Conservation (phyloP, 2,329 filamentous ascomycete genomes). For the Acrodontium crateriforme region DNA sequence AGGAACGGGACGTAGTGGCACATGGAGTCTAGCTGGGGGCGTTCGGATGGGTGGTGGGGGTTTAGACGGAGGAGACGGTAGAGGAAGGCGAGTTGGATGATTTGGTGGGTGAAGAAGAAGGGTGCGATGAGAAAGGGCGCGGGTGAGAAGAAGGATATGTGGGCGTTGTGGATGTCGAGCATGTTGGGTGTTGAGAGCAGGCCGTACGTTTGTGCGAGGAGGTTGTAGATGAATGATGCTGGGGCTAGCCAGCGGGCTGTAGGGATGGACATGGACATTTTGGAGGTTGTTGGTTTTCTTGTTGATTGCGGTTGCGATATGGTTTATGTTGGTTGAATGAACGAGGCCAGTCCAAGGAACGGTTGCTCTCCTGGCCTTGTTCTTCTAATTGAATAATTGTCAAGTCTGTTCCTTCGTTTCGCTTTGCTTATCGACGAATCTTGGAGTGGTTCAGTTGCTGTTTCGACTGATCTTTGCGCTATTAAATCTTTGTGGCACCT, state of each 20-base stretch:
- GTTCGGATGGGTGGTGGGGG: conserved; percentile 24
- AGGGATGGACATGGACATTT: conserved; percentile 40
- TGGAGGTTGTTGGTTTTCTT: conserved; percentile 2
- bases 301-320: conserved; percentile 1
- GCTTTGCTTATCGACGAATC: no score
- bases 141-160: conserved; percentile 45
- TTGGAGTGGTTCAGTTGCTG: no score
- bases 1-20: conserved; percentile 43
- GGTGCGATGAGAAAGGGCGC: conserved; percentile 45
- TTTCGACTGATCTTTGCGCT: no score
- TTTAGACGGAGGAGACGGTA: conserved; percentile 41
- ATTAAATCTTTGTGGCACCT: no score
- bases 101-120: conserved; percentile 49
- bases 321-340: no score
- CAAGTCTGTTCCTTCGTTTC: no score
- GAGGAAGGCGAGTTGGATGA: conserved; percentile 45
- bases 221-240: conserved; percentile 41
- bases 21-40: conserved; percentile 35
- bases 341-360: no score
- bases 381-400: no score
- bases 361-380: no score
- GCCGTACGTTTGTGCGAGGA: conserved; percentile 46
- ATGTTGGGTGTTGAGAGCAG: conserved; percentile 43
- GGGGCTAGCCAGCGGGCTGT: conserved; percentile 43
- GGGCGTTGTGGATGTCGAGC: conserved; percentile 44